Evolutionary conservation across 2,329 filamentous ascomycete genomes (phyloP).

Genomic region (Xylariales sp.): DNA sequence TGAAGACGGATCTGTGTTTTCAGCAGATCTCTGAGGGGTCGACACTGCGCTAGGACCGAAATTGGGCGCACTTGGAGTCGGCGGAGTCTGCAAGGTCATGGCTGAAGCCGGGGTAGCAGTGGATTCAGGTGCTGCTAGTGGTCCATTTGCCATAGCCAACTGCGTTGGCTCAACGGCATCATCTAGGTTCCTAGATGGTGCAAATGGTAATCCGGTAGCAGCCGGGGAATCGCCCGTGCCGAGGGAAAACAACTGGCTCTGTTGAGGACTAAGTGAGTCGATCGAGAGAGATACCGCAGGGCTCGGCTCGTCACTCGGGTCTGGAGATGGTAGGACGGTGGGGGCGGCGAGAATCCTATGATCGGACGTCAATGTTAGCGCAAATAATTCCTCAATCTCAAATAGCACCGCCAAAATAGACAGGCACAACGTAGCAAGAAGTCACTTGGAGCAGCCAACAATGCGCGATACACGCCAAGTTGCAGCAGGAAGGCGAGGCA

Average conservation of each 20-base stretch:
- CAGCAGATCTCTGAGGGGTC: constrained; percentile 6
- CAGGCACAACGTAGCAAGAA: too few relatives aligned
- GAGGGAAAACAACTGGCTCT: constrained; percentile 20
- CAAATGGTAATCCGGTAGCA: constrained; percentile 22
- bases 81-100: constrained; percentile 19
- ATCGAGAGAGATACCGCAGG: constrained; percentile 31
- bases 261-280: constrained; percentile 26
- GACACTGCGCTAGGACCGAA: constrained; percentile 3
- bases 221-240: constrained; percentile 16
- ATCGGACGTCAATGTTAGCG: too few relatives aligned
- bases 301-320: constrained; percentile 57
- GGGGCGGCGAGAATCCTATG: background rate
- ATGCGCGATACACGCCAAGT: too few relatives aligned
- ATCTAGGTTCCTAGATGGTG: too few relatives aligned
- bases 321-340: constrained; percentile 54
- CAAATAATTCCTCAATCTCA: too few relatives aligned
- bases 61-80: constrained; percentile 13
- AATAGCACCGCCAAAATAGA: too few relatives aligned
- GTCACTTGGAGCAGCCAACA: too few relatives aligned
- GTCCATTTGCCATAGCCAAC: constrained; percentile 3
- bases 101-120: constrained; percentile 5
- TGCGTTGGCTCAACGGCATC: background rate
- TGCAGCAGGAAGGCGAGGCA: background rate
- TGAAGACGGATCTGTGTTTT: constrained; percentile 10
- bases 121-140: background rate